Base-by-base conservation (phyloP, 306 rosid genomes). In the Cyamopsis tetragonoloba region DNA sequence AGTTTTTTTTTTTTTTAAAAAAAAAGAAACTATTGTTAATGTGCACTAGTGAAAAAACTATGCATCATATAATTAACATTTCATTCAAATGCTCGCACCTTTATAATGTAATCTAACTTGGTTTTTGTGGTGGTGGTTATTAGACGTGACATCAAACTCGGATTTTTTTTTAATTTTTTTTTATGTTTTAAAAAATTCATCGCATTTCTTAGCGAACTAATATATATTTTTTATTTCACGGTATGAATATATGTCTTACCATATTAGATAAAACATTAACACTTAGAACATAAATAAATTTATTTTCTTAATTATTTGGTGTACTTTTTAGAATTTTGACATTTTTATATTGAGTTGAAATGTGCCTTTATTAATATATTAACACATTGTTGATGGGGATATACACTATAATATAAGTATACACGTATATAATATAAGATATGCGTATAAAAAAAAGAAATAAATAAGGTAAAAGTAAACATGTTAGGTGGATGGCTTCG, bases 91-190 rank as follows among this genome's bases (percentile, higher is more conserved):
- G 62, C 28, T 47, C 37, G 15, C 69, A 31, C 56, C 56, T 31
- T 17, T 32, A 55, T 57, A 13, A 26, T 39, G 20, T 65, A 14
- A 23, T 39, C 27, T 23, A 43, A 5, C 8, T 53, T 65, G 72
- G 74, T 66, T 68, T 60, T 75, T 37, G 80, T 70, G 77, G 83
- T 66, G 76, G 74, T 65, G 78, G 76, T 75, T 67, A 44, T 7
- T n/a, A 47, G 63, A 74, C 31, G 78, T 72, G 77, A 73, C 80
- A 66, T 68, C 17, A 75, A 70, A 46, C 48, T 38, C 57, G 47
- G 7, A 11, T 8, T 17, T 39, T 10, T 39, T 5, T 53, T 32
- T 12, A 6, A 7, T 22, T n/a, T n/a, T n/a, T n/a, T n/a, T n/a
- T n/a, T n/a, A n/a, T n/a, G n/a, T n/a, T n/a, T n/a, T n/a, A n/a